Evolutionary conservation across 2,329 filamentous ascomycete species (phyloP), one percentile per base, ranked within the genome.

Genomic region (Fusarium continuum): DNA sequence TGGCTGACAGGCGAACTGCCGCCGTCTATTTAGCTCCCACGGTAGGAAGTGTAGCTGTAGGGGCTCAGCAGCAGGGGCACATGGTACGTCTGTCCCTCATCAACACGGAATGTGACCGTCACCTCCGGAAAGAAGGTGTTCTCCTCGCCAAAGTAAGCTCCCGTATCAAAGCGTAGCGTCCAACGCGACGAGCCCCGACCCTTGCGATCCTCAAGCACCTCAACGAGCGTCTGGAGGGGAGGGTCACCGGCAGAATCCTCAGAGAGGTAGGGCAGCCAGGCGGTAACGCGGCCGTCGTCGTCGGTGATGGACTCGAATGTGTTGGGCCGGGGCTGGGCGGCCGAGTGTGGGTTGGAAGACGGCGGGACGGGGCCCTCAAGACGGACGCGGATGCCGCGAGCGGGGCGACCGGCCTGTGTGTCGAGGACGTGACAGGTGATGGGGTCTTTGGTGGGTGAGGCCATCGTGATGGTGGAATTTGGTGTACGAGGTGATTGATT

Each of bases 371-470:
- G 76, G 6, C 83, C 83, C 43, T 87, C 79, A 19, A 93, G 85
- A 50, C 84, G 86, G 54, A 93, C 90, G 64, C 83, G 82, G 70
- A 95, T 85, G 61, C 82, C 80, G 53, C 82, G 77, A 14, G 86
- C 91, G 19, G 91, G 91, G 54, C 83, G 83, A 72, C 91, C 91
- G 60, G 84, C 79, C n/a, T 87, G 85, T 10, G 91, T 94, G 82
- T 95, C 91, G 75, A 95, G 91, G 76, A 93, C 86, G 81, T 95
- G 91, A 81, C 91, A 94, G 75, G 91, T 94, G 72, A 95, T 94
- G 73, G 86, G 86, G 73, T 88, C 86, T 72, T 85, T 87, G 56
- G 55, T 47, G 22, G 44, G 47, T 45, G 62, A 55, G n/a, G 63
- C 35, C 68, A 72, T 72, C 54, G 38, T 34, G 54, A 47, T 26